Evolutionary conservation across 108 stramenopile species (phyloP), one percentile per base, ranked within the genome.

Genomic region (Epithemia pelagica): DNA sequence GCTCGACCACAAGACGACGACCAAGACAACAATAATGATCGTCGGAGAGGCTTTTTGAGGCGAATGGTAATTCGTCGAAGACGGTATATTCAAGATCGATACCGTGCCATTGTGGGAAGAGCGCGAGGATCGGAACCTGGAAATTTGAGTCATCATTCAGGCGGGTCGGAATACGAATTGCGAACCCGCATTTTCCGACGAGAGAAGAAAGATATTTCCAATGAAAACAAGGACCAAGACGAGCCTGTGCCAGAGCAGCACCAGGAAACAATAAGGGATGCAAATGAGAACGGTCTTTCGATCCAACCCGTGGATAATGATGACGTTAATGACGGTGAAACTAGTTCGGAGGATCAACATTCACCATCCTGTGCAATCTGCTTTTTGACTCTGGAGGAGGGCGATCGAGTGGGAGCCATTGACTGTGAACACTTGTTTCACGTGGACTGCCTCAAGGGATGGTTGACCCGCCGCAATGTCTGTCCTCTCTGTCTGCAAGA

Each of bases 331-430:
- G n/a, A n/a, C n/a, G n/a, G n/a, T n/a, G n/a, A n/a, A n/a, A 15
- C 37, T 46, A 5, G 5, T 5, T 46, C 37, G 15, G 37, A 46
- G 37, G 37, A 46, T 46, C 37, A 46, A 5, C 37, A 46, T 46
- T 10, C 15, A 15, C 37, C 37, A 10, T 46, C 37, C n/a, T 71
- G 70, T 31, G 56, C 52, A 1, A 71, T 71, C 8, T 71, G 70
- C 23, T 65, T 51, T 25, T 30, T 29, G 8, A 23, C 31, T 3
- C n/a, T 71, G 7, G 25, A 51, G 1, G 62, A 54, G 19, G 70
- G 70, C 20, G 70, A 71, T 28, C 70, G 70, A 10, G 70, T 71
- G 1, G 70, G 70, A 1, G 22, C 28, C 8, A 56, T 71, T 21
- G 18, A 30, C 2, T 71, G 70, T 32, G 27, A 30, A 18, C 70